These are phyloP conservation scores for Coemansia sp. DNA, from an alignment of 192 early-diverging fungal species.

Conservation along the genomic window DNA sequence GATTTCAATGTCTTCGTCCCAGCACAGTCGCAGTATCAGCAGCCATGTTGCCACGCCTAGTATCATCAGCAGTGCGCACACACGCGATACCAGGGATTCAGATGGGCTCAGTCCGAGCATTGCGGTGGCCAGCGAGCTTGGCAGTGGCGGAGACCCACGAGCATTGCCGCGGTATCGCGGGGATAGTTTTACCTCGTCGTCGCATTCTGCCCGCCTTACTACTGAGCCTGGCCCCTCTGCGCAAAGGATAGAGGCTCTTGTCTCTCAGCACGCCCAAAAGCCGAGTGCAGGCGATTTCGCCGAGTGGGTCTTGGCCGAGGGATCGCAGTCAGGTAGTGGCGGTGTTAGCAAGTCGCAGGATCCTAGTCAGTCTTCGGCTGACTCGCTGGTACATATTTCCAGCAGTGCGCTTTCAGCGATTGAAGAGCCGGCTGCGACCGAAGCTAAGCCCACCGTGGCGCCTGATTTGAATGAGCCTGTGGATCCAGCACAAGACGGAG, in stretches of 20 bases:
- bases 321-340: constrained; percentile 21
- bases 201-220: background rate
- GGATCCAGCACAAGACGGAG: background rate
- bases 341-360: background rate
- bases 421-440: constrained; percentile 9
- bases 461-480: background rate
- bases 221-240: background rate
- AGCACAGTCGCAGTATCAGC: constrained; percentile 33
- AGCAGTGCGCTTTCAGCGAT: constrained; percentile 19
- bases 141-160: background rate
- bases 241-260: background rate
- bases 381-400: constrained; percentile 35
- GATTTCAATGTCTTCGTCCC: constrained; percentile 18
- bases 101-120: constrained; percentile 9
- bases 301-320: constrained; percentile 50
- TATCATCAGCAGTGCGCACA: constrained; percentile 21
- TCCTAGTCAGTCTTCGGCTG: constrained; percentile 23
- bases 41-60: constrained; percentile 15
- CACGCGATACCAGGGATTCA: constrained; percentile 18
- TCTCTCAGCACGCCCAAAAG: constrained; percentile 11
- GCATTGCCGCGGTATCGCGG: constrained; percentile 3
- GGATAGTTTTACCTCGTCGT: constrained; percentile 29
- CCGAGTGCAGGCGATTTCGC: constrained; percentile 27
- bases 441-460: background rate
- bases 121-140: constrained; percentile 1